Evolutionary conservation across 108 stramenopile species (phyloP), one percentile per base, ranked within the genome.

Genomic region (Conticribra weissflogii): DNA sequence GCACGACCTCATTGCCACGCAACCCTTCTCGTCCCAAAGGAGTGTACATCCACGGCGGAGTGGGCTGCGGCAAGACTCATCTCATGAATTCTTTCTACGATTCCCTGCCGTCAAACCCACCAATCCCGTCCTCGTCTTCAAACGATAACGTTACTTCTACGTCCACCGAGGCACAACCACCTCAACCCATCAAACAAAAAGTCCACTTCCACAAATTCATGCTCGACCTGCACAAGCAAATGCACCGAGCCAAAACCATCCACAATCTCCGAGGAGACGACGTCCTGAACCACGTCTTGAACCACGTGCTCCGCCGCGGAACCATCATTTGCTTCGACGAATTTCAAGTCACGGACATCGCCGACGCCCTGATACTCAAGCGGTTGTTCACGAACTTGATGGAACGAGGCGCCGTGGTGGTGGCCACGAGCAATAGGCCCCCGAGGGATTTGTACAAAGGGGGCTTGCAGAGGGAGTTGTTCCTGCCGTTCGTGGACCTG

Each of bases 171-270:
- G 14, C 74, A 77, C 5, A 5, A 41, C 8, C 36, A 41, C 5
- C 36, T 9, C 44, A 33, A 19, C 18, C 57, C 2, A 59, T 70
- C 50, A 96, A 93, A 66, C 96, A 98, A 83, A 88, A 93, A 51
- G 95, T 98, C 17, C 99, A 99, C 68, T 99, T 97, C 73, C 94
- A 98, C 81, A 88, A 96, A 78, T 99, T 99, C 85, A 99, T 99
- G 99, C 69, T 98, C 33, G 44, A 70, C 3, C 85, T 98, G 1
- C 95, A 97, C 74, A 66, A 85, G 48, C 71, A 85, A 45, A 88
- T 95, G 82, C 94, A 96, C 65, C 49, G 54, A 30, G 76, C 87
- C 61, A 82, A 84, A 70, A 80, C 54, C 34, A 54, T 68, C 12
- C 57, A 71, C 61, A 72, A 60, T 47, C 66, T 58, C 24, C 25